Base-by-base conservation (phyloP, 2,329 filamentous ascomycete genomes). In the Colletotrichum lentis region DNA sequence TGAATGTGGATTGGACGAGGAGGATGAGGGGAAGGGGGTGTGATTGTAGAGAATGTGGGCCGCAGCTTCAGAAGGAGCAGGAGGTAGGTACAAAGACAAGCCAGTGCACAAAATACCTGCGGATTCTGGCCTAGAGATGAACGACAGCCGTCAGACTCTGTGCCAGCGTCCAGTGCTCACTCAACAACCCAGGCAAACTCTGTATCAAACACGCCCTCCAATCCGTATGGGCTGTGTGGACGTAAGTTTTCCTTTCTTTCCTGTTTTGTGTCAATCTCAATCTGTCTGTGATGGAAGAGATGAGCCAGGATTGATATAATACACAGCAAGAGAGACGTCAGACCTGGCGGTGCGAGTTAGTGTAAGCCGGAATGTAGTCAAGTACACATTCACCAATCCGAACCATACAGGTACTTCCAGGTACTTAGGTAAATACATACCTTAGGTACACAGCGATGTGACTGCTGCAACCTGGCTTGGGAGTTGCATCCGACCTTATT, bases 11-110 rank as follows among this genome's bases (percentile, higher is more conserved):
- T 67, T 69, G 64, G 64, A 50, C 16, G 59, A n/a, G 43, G 49
- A 12, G 44, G 31, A 14, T 5, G 39, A 35, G 31, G 22, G 37
- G 37, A 35, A 18, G 18, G 16, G 56, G 55, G 67, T 56, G 65
- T 68, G 64, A 35, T 4, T 37, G 18, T 60, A 70, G 37, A 44
- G 52, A 43, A 50, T 22, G 37, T 35, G 54, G 44, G 39, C 64
- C 35, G 59, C 53, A 69, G 55, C 43, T 58, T 47, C 24, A 35
- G 64, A 67, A 56, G 59, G 43, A 50, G 56, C 49, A 63, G 58
- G 39, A 27, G 50, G 37, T 18, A 37, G 44, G 57, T 35, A 46
- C 35, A 35, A 20, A 22, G 35, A 2, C 27, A 20, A 53, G 14
- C 24, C 11, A 37, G 55, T 58, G 55, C 43, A 63, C 43, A 14